These are phyloP conservation scores for Schizochytrium sp. DNA, from an alignment of 108 stramenopile species.

Conservation along the genomic window DNA sequence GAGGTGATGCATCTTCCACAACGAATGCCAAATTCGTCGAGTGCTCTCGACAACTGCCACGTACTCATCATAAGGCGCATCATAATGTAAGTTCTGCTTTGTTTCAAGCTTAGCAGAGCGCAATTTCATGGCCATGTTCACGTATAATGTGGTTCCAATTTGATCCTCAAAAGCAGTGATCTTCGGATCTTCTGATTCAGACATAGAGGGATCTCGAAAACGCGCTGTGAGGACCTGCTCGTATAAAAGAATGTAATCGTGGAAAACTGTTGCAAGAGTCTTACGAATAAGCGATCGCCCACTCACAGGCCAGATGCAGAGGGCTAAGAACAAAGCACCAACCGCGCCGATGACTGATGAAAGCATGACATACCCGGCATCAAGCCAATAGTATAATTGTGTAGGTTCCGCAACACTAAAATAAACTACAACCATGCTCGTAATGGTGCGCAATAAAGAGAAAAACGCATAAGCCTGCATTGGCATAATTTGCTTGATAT, in stretches of 20 bases:
- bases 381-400: background rate
- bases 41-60: conserved; percentile 44
- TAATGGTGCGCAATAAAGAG: background rate
- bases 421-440: conserved; percentile 5
- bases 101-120: conserved; percentile 33
- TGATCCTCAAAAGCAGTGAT: background rate
- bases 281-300: background rate
- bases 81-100: conserved; percentile 33
- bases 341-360: conserved; percentile 47
- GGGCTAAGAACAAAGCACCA: background rate
- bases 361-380: background rate
- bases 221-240: conserved; percentile 41
- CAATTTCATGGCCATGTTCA: conserved; percentile 18
- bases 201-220: conserved; percentile 1
- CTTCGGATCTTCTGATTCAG: background rate
- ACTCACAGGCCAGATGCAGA: conserved; percentile 31
- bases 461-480: background rate
- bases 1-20: conserved; percentile 51
- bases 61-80: conserved; percentile 20
- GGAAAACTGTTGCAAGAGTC: background rate
- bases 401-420: background rate
- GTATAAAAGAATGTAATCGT: conserved; percentile 8
- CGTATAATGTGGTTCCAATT: conserved; percentile 12
- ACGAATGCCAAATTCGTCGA: background rate
- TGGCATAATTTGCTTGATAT: background rate